Evolutionary conservation across 805 yeast genomes (phyloP), one percentile per base, ranked within the genome.

Genomic region (Starmera quercuum): DNA sequence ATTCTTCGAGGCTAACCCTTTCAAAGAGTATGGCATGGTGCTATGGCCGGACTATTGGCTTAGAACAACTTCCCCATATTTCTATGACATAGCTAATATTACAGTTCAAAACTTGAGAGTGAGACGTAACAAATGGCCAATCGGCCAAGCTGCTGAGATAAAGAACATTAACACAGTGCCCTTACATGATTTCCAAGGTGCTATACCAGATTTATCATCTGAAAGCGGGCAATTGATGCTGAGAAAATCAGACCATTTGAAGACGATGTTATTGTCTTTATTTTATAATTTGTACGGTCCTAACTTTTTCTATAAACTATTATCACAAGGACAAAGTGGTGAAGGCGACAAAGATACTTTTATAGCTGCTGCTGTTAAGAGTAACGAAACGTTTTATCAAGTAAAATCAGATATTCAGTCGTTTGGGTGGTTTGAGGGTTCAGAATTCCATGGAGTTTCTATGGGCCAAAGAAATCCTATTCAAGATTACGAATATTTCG

Each of bases 1-100:
- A 6, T 49, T 82, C 14, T 79, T 84, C 51, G 54, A 54, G 4
- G 53, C 66, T 10, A 71, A 73, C 23, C 74, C 81, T 0, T 83
- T 68, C 56, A 40, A 48, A 20, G 48, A 63, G 10, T 56, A 61
- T 39, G 72, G 77, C 38, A 56, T 73, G 53, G 54, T 76, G 19
- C 49, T 73, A 12, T 84, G 92, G 88, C 90, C 92, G 2, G 95
- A 84, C 54, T 83, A 74, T 54, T 84, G 95, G 95, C 71, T 77
- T 50, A 67, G 94, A 41, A 73, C 86, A 4, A 81, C 86, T 3
- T 71, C 80, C 3, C 92, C 94, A 3, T 56, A 58, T 26, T 78
- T 68, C 45, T 84, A 79, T 53, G 71, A 73, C 16, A 73, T 84
- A 39, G 83, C 83, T 0, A 80, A 74, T 7, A 58, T 73, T 10